Conservation (phyloP, 768 basidiomycete species). For the Kwoniella dejecticola region DNA sequence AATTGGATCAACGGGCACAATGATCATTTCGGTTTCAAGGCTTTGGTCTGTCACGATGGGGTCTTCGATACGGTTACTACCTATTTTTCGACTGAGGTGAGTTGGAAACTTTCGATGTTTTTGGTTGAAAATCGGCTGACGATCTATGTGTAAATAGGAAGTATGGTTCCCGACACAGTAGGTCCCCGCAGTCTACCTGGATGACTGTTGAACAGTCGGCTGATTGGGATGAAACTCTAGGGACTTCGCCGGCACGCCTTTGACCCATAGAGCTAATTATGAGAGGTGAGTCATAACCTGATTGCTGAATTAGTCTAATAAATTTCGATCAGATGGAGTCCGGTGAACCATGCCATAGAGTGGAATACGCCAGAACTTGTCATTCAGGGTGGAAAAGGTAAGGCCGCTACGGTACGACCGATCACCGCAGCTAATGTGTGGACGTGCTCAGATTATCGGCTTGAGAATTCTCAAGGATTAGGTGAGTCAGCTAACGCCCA, state of each 20-base stretch:
- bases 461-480: conserved; percentile 82
- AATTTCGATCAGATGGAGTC: conserved; percentile 64
- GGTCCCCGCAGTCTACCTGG: background rate
- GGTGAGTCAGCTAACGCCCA: conserved; percentile 1
- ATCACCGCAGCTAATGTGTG: too few relatives aligned
- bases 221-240: conserved; percentile 11
- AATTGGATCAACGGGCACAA: conserved; percentile 97
- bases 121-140: background rate
- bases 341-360: conserved; percentile 74
- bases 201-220: too few relatives aligned
- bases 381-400: conserved; percentile 75
- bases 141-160: conserved; percentile 15
- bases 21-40: conserved; percentile 84
- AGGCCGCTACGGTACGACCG: background rate
- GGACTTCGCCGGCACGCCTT: conserved; percentile 35
- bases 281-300: conserved; percentile 34
- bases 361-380: conserved; percentile 84
- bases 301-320: background rate
- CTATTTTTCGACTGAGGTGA: conserved; percentile 77
- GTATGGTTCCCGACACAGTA: conserved; percentile 47
- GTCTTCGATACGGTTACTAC: conserved; percentile 64
- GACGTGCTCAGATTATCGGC: conserved; percentile 65
- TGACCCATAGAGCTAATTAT: conserved; percentile 31
- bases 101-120: background rate
- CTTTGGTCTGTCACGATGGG: conserved; percentile 88